Percentiles rank a stretch among this genome's conserved stretches.
phyloP scores from a whole-genome alignment of 2,329 filamentous ascomycete genomes.

The Arthrinium puccinioides region DNA sequence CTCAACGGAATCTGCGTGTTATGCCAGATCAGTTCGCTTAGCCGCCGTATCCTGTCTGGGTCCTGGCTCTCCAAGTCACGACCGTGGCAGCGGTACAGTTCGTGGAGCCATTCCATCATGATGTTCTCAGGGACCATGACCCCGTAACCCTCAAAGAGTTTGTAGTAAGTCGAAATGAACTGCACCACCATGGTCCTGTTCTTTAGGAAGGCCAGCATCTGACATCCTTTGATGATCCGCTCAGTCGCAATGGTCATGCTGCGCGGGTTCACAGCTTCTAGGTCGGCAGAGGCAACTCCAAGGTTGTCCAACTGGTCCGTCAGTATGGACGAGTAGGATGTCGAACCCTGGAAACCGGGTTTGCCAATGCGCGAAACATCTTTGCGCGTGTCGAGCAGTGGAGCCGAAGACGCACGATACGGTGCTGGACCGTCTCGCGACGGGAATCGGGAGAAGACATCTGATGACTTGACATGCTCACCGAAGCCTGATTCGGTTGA shows the following conservation, averaged over 20 bases:
- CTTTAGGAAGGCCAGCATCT: conserved; percentile 23
- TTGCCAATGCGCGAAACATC: conserved; percentile 13
- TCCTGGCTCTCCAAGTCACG: conserved; percentile 21
- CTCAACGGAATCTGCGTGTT: conserved; percentile 22
- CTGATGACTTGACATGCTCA: no score
- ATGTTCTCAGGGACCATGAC: conserved; percentile 19
- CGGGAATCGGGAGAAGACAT: background rate
- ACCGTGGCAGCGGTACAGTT: conserved; percentile 18
- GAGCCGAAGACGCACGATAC: conserved; percentile 21
- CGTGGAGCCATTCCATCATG: conserved; percentile 24
- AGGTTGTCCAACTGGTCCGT: conserved; percentile 21
- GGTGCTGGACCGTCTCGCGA: background rate
- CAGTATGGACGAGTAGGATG: conserved; percentile 22
- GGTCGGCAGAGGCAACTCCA: conserved; percentile 14
- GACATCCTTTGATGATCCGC: conserved; percentile 21
- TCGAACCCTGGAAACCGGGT: conserved; percentile 22
- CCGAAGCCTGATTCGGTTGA: no score
- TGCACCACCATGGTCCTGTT: conserved; percentile 19
- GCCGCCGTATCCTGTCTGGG: conserved; percentile 21
- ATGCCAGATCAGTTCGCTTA: conserved; percentile 23
- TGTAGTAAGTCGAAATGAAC: conserved; percentile 20
- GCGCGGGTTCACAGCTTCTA: conserved; percentile 15
- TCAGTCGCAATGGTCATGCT: conserved; percentile 20
- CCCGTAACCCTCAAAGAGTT: conserved; percentile 18
- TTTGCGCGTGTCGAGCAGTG: conserved; percentile 15